A percentile compares a stretch with the other conserved stretches of the same genome.
These are phyloP conservation scores for Lactarius deliciosus DNA, from an alignment of 768 basidiomycete species.

Conservation along the genomic window DNA sequence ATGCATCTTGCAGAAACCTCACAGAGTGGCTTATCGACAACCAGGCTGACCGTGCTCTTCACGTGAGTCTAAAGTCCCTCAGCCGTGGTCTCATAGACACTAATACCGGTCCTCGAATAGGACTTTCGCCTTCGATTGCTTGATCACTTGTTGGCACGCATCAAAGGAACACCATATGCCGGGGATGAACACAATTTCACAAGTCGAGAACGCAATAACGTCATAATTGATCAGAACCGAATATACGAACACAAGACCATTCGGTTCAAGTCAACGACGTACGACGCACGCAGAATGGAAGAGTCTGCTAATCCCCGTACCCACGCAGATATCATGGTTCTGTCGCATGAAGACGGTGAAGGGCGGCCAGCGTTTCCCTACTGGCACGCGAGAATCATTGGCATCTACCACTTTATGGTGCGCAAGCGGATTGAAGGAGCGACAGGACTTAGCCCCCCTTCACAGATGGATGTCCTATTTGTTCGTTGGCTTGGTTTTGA, in stretches of 20 bases:
- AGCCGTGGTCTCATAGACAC: no score
- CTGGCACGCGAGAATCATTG: constrained; percentile 35
- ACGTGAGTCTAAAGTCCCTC: not conserved
- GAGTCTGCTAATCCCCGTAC: not conserved
- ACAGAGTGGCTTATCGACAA: not conserved
- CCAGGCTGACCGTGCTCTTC: not conserved
- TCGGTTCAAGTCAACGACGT: not conserved
- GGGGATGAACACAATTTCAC: not conserved
- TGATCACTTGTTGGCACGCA: not conserved
- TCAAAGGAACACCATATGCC: not conserved
- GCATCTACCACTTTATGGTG: constrained; percentile 35
- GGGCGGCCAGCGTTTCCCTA: constrained; percentile 28
- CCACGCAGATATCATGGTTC: constrained; percentile 35
- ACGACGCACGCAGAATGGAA: not conserved
- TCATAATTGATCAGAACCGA: not conserved
- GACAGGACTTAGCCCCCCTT: constrained; percentile 24
- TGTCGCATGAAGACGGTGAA: constrained; percentile 16
- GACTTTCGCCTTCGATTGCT: not conserved
- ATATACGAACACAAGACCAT: not conserved
- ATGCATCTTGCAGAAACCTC: not conserved
- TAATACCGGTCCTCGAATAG: no score
- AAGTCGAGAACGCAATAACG: not conserved
- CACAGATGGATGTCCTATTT: constrained; percentile 25
- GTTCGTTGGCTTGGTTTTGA: constrained; percentile 18
- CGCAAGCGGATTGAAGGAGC: constrained; percentile 34